Base-by-base conservation (phyloP, 192 early-diverging fungal genomes). In the Coemansia sp. region DNA sequence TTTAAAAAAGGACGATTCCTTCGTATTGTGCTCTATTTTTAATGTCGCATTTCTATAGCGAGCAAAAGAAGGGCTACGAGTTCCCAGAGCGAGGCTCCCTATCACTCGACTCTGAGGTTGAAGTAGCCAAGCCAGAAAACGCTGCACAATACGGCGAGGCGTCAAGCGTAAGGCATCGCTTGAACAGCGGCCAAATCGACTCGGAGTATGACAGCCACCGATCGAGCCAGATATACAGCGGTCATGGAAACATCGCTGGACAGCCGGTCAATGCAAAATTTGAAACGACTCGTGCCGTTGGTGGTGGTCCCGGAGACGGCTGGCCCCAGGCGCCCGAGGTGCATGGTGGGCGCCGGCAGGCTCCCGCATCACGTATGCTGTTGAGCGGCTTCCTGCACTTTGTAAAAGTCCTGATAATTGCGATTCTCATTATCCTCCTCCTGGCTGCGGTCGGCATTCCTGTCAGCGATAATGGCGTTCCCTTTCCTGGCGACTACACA, bases 391-490 rank as follows among this genome's bases (percentile, higher is more conserved):
- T 70, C 0, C 48, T 70, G 18, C 77, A 79, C 45, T 70, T 73
- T 48, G 28, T 79, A 16, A 62, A 74, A 26, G 70, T 73, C 18
- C 13, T 78, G 14, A 20, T 73, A 0, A 56, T 78, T 6, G 23
- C 66, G 12, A 70, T 78, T 13, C 59, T 78, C 12, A 61, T 78
- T 14, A 78, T 78, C 33, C 66, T 78, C 34, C 63, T 78, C 34
- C 31, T 78, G 37, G 76, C 66, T 1, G 76, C 76, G 9, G 76
- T 78, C 16, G 70, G 76, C 3, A 64, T 78, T 35, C 76, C 76
- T 13, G 67, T 78, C 45, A 70, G 67, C 48, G 70, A 78, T 62
- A 73, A 78, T 34, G 70, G 70, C 41, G 66, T 78, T 16, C 76
- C 76, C 9, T 60, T 41, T 31, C 62, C 71, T 9, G 64, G 43